Evolutionary conservation across 2,329 filamentous ascomycete genomes (phyloP), one percentile per base, ranked within the genome.

Genomic region (Diaporthe eres): DNA sequence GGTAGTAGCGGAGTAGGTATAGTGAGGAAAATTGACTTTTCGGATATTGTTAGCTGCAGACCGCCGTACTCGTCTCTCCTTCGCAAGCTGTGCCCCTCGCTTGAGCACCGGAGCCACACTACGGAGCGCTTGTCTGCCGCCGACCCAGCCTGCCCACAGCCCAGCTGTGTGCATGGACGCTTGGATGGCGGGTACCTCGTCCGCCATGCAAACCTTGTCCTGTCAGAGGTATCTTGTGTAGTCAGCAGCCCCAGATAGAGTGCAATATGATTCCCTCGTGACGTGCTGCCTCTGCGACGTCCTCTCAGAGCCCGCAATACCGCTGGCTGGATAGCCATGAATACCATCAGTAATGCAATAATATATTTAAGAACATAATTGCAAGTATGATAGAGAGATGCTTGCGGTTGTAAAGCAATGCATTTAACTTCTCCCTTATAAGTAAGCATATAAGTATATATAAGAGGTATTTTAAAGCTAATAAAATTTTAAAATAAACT

Each of bases 71-170:
- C 25, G 25, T 13, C 25, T 44, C 39, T 44, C 25, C 15, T 15
- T 55, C 47, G 5, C 6, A 42, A 55, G 47, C 49, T 42, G 31
- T 68, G 47, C 47, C 65, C 49, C 65, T 55, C 47, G 49, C 65
- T 70, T 70, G 34, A 55, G 37, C 19, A 55, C 65, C 49, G 34
- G 44, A 25, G 44, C 63, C 63, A 70, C 49, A 70, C 65, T 70
- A 70, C 44, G 8, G 13, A 42, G 34, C 65, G n/a, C 65, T 70
- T 39, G 49, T 42, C 5, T 42, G 47, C 65, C 49, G 65, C 65
- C 49, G n/a, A 70, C 31, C 65, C 47, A 68, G 47, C 44, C 63
- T 49, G 63, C 31, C 31, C 63, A 55, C 31, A 25, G 44, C 47
- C 31, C 47, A 28, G 13, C 39, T 47, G 25, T 34, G 49, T 55